These are phyloP conservation scores for Xylariaceae sp. DNA, from an alignment of 2,329 filamentous ascomycete species.

Conservation along the genomic window DNA sequence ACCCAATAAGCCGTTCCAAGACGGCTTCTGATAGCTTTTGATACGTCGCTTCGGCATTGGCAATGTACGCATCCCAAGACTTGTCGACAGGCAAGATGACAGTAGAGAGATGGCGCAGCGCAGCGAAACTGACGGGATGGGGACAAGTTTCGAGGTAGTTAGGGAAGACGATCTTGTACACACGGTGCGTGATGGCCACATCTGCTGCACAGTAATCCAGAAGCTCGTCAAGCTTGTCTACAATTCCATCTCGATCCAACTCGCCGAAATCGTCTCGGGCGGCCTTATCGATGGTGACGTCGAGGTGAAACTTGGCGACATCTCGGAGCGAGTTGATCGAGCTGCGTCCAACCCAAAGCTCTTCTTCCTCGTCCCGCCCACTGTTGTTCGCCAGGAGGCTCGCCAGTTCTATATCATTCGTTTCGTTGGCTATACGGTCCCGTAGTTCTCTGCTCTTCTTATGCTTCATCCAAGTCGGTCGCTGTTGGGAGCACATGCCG, in stretches of 20 bases:
- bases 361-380: slow-evolving; percentile 79
- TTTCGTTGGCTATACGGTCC: slow-evolving; percentile 71
- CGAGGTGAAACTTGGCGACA: slow-evolving; percentile 93
- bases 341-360: slow-evolving; percentile 91
- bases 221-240: slow-evolving; percentile 71
- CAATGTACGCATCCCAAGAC: slow-evolving; percentile 81
- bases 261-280: slow-evolving; percentile 82
- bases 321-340: slow-evolving; percentile 93
- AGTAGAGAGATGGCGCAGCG: slow-evolving; percentile 84
- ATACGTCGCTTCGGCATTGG: slow-evolving; percentile 82
- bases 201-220: slow-evolving; percentile 94
- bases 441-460: slow-evolving; percentile 83
- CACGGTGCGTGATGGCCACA: slow-evolving; percentile 84
- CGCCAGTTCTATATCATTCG: slow-evolving; percentile 66
- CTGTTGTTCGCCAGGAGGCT: slow-evolving; percentile 64
- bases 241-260: slow-evolving; percentile 66
- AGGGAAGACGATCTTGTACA: slow-evolving; percentile 92
- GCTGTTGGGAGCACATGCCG: slow-evolving; percentile 95
- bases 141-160: slow-evolving; percentile 87
- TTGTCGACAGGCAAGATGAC: slow-evolving; percentile 88
- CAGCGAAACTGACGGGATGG: slow-evolving; percentile 95
- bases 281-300: slow-evolving; percentile 86
- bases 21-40: slow-evolving; percentile 73
- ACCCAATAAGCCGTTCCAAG: slow-evolving; percentile 64
- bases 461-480: slow-evolving; percentile 96